Evolutionary conservation across 495 filamentous ascomycete species (phyloP).

Genomic region (Lophiostoma macrostomum): DNA sequence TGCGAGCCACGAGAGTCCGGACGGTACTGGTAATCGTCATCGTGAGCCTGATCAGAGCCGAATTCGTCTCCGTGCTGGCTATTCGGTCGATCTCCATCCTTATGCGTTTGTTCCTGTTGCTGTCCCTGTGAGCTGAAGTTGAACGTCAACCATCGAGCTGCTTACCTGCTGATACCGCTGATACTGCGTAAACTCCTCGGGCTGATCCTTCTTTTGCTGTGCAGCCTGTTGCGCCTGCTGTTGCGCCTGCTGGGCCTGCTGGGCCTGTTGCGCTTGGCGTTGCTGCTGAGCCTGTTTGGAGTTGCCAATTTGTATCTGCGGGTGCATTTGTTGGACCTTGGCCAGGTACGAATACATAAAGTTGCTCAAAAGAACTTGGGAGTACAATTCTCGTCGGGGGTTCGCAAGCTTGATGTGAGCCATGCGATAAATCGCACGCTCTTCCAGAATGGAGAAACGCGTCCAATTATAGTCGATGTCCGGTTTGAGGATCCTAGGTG

Average conservation of each 20-base stretch:
- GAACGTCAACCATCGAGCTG: not conserved
- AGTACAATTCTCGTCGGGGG: slow-evolving; percentile 84
- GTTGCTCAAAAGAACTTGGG: slow-evolving; percentile 95
- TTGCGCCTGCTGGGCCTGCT: slow-evolving; percentile 54
- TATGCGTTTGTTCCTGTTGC: slow-evolving; percentile 21
- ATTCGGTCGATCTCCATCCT: not conserved
- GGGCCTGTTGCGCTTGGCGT: slow-evolving; percentile 48
- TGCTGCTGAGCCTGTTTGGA: slow-evolving; percentile 56
- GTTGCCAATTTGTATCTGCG: slow-evolving; percentile 74
- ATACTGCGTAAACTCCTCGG: slow-evolving; percentile 60
- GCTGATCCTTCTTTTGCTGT: slow-evolving; percentile 56
- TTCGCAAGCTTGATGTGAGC: slow-evolving; percentile 99
- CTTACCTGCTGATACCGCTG: slow-evolving; percentile 66
- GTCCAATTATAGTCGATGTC: slow-evolving; percentile 96
- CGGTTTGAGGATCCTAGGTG: slow-evolving; percentile 64
- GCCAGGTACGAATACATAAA: slow-evolving; percentile 99
- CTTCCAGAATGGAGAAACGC: slow-evolving; percentile 90
- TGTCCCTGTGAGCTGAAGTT: slow-evolving; percentile 13
- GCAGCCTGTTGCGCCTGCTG: slow-evolving; percentile 49
- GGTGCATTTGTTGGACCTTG: slow-evolving; percentile 98
- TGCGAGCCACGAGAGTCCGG: slow-evolving; percentile 25
- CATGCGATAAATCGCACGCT: slow-evolving; percentile 96
- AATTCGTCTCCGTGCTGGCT: slow-evolving; percentile 2
- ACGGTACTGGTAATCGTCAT: slow-evolving; percentile 13
- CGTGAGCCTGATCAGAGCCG: not conserved